Conservation (phyloP, 1,284 basidiomycete genomes). For the Cryptococcus amylolentus region DNA sequence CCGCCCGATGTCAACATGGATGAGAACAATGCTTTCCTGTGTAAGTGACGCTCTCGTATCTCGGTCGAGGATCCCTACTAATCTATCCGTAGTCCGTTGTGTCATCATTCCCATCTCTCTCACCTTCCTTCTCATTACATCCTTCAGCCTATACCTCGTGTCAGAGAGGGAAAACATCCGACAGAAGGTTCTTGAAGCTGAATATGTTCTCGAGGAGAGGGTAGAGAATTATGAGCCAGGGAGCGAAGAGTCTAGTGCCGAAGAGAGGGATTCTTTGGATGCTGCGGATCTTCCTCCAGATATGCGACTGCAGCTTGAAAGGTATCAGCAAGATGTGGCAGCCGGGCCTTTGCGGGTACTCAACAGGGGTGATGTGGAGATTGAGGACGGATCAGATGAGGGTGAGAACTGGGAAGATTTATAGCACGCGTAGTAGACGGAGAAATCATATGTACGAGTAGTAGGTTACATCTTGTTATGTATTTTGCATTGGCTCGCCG, state of each 20-base stretch:
- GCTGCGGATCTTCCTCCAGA: neutral
- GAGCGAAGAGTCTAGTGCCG: neutral
- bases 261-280: neutral
- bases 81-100: neutral
- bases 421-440: neutral
- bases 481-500: too few relatives aligned
- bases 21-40: conserved; percentile 1
- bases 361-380: neutral
- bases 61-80: neutral
- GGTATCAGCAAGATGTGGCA: too few relatives aligned
- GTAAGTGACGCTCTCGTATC: neutral
- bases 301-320: neutral
- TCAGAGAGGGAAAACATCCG: conserved; percentile 7
- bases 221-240: conserved; percentile 44
- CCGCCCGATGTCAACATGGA: neutral
- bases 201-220: conserved; percentile 44
- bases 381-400: conserved; percentile 2
- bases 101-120: conserved; percentile 5
- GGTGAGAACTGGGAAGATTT: conserved; percentile 7
- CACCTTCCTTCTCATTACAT: neutral
- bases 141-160: conserved; percentile 1
- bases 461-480: neutral
- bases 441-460: neutral
- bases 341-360: neutral
- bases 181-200: conserved; percentile 44